Evolutionary conservation across 768 basidiomycete genomes (phyloP).

Genomic region (Tulasnella calospora): DNA sequence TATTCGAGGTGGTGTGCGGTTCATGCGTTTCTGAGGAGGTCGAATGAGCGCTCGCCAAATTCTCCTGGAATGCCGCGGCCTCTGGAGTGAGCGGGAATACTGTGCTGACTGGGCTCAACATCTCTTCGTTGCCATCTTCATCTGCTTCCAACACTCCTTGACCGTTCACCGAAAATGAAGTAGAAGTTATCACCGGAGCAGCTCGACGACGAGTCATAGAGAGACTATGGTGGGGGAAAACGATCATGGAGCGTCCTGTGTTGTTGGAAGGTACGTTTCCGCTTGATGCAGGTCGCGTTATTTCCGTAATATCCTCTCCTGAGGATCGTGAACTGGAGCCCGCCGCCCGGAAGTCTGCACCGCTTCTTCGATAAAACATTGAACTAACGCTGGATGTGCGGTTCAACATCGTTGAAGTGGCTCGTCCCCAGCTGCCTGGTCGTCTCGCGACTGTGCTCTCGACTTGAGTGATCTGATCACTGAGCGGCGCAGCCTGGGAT

Average conservation of each 20-base stretch:
- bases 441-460: conserved; percentile 37
- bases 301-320: not conserved
- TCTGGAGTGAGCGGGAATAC: conserved; percentile 10
- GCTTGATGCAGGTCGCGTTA: not conserved
- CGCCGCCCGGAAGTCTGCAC: not conserved
- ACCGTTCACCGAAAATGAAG: not conserved
- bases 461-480: conserved; percentile 50
- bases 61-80: not conserved
- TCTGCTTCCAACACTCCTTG: not conserved
- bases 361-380: conserved; percentile 16
- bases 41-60: not conserved
- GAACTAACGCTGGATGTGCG: conserved; percentile 16
- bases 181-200: not conserved
- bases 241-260: not conserved
- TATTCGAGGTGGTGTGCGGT: not conserved
- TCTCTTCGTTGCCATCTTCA: not conserved
- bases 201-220: not conserved
- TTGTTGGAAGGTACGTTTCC: no score
- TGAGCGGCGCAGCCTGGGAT: conserved; percentile 51
- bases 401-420: not conserved
- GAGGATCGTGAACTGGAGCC: not conserved
- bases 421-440: conserved; percentile 1
- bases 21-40: not conserved
- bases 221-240: not conserved
- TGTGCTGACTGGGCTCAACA: not conserved